These are phyloP conservation scores for Alternaria alternata DNA, from an alignment of 2,329 filamentous ascomycete genomes.

Conservation along the genomic window DNA sequence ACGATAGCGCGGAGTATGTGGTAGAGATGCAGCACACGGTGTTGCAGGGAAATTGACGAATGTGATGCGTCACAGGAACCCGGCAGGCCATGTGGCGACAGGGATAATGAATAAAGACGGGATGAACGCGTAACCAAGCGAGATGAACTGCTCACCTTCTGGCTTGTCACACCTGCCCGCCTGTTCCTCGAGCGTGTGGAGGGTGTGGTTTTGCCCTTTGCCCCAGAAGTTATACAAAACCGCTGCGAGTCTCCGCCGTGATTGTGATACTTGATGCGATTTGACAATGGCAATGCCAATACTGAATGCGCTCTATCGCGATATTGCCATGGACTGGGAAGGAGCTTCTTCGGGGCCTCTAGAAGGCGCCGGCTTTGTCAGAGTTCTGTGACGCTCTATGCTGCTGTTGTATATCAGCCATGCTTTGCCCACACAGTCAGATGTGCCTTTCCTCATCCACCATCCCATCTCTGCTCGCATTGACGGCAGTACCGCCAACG, in stretches of 20 bases:
- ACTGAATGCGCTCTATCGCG: slow-evolving; percentile 9
- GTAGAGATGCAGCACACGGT: slow-evolving; percentile 36
- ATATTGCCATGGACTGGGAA: slow-evolving; percentile 3
- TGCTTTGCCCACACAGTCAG: slow-evolving; percentile 31
- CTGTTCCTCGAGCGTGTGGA: slow-evolving; percentile 17
- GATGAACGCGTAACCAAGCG: slow-evolving; percentile 36
- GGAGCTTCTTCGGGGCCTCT: slow-evolving; percentile 28
- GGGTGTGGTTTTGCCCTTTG: slow-evolving; percentile 1
- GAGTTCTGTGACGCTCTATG: slow-evolving; percentile 21
- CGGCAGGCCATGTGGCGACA: slow-evolving; percentile 45
- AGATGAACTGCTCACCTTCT: slow-evolving; percentile 46
- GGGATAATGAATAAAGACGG: slow-evolving; percentile 31
- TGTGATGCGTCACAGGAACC: slow-evolving; percentile 35
- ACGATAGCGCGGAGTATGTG: slow-evolving; percentile 12
- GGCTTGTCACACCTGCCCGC: slow-evolving; percentile 30
- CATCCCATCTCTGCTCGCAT: slow-evolving; percentile 13
- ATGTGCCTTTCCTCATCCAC: not conserved
- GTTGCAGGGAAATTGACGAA: slow-evolving; percentile 43
- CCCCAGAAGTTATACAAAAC: slow-evolving; percentile 14
- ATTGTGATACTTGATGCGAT: not conserved
- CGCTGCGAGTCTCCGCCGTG: not conserved
- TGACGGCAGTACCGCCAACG: slow-evolving; percentile 5
- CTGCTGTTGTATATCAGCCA: slow-evolving; percentile 43
- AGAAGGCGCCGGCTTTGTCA: slow-evolving; percentile 22
- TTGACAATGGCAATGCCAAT: slow-evolving; percentile 12